Evolutionary conservation across 139 green algal genomes (phyloP), one percentile per base, ranked within the genome.

Genomic region (Auxenochlorella pyrenoidosa): DNA sequence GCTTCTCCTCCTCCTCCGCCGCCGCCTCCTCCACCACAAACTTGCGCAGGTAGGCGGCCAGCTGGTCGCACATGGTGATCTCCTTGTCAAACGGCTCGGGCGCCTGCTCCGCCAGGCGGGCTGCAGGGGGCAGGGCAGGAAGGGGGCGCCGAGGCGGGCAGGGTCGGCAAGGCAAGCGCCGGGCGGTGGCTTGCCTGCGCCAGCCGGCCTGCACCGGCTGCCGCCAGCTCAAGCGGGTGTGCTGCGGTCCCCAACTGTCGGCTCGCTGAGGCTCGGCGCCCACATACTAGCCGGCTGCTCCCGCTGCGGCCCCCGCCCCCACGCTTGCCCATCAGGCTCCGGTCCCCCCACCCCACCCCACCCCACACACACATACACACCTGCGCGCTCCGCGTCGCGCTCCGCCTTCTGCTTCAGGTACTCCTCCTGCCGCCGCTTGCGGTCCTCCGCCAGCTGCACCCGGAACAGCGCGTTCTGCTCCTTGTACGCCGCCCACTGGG

Each of bases 81-180:
- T 92, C 85, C 58, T 86, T 70, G 70, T 88, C 73, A 83, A 87
- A 92, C 32, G 89, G 89, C 81, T 92, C 89, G 40, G 85, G 85
- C 59, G 60, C 44, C 70, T 88, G 75, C 54, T 92, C 89, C 26
- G 81, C 84, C 3, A 71, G 34, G 43, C 81, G 72, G 15, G 73
- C 84, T 82, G 83, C 80, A 44, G 40, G 5, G 19, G 24, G n/a
- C 10, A 16, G 6, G 51, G 47, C 44, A 18, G 43, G 44, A 34
- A 40, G n/a, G 75, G 41, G 28, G 75, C 1, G 26, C 0, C 1
- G 41, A 40, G n/a, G n/a, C n/a, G n/a, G n/a, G n/a, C n/a, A 24
- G 41, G 12, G 41, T 1, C 2, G 54, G 16, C 54, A 24, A 63
- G 54, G 47, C 47, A 54, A 54, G n/a, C 47, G 47, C 47, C 10